Evolutionary conservation across 768 basidiomycete genomes (phyloP).

Genomic region (Tulasnella sp.): DNA sequence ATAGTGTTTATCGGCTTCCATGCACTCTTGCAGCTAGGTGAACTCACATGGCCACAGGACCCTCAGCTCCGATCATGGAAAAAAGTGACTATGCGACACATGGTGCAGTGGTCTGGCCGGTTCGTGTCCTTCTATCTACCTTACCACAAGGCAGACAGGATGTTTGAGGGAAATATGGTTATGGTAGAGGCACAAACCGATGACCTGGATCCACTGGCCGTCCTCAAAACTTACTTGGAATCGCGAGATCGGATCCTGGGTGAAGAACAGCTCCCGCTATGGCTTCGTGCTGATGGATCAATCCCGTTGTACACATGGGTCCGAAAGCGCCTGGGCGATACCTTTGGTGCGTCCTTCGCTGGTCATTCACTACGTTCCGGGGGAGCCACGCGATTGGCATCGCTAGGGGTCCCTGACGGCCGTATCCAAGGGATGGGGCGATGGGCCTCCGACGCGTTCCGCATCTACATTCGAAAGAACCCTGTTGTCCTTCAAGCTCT

Average conservation of each 20-base stretch:
- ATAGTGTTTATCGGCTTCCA: slow-evolving; percentile 22
- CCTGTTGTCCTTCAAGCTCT: slow-evolving; percentile 28
- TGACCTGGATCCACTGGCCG: neutral
- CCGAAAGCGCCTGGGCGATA: slow-evolving; percentile 22
- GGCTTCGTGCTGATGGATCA: slow-evolving; percentile 32
- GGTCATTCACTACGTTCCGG: slow-evolving; percentile 36
- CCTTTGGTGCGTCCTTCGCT: slow-evolving; percentile 33
- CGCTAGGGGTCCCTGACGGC: slow-evolving; percentile 24
- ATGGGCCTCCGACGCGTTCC: slow-evolving; percentile 32
- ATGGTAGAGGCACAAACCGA: slow-evolving; percentile 2
- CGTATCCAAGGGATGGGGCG: slow-evolving; percentile 32
- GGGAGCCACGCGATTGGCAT: slow-evolving; percentile 34
- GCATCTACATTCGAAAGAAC: slow-evolving; percentile 34
- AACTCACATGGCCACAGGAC: slow-evolving; percentile 24
- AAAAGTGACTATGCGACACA: slow-evolving; percentile 8
- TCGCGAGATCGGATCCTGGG: slow-evolving; percentile 1
- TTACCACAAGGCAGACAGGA: slow-evolving; percentile 21
- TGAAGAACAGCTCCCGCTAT: slow-evolving; percentile 28
- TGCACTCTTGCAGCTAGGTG: slow-evolving; percentile 25
- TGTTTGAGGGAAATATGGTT: slow-evolving; percentile 21
- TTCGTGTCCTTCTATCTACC: slow-evolving; percentile 18
- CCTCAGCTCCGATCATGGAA: neutral
- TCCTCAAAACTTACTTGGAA: neutral
- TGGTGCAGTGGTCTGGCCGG: neutral
- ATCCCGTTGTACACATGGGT: slow-evolving; percentile 38